Evolutionary conservation across 225 moss, liverwort and hornwort genomes (phyloP).

Genomic region (Physcomitrellopsis africana): DNA sequence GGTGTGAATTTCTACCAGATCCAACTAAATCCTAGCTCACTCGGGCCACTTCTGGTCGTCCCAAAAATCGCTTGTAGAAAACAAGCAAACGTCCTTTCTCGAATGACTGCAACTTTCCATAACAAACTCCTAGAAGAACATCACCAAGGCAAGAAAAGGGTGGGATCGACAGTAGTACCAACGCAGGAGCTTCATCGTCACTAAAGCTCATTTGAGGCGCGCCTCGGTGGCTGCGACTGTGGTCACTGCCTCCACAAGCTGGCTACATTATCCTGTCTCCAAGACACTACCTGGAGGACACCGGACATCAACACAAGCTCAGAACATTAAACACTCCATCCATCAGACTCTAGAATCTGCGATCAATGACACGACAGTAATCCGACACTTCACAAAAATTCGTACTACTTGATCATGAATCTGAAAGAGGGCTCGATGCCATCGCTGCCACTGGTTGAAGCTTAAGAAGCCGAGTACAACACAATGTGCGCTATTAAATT

Average conservation of each 20-base stretch:
- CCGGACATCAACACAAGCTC: too few species aligned
- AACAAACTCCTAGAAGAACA: not conserved
- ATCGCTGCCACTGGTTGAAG: conserved; percentile 7
- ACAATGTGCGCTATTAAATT: conserved; percentile 38
- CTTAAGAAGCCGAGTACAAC: conserved; percentile 19
- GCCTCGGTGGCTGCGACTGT: conserved; percentile 18
- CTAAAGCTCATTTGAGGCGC: conserved; percentile 40
- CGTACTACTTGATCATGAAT: conserved; percentile 26
- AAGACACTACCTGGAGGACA: too few species aligned
- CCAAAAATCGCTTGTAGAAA: too few species aligned
- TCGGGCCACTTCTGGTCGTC: too few species aligned
- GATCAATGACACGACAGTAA: too few species aligned
- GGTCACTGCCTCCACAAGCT: conserved; percentile 21
- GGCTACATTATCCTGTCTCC: conserved; percentile 31
- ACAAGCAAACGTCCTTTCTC: too few species aligned
- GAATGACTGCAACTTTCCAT: too few species aligned
- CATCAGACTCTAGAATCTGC: not conserved
- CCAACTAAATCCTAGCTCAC: too few species aligned
- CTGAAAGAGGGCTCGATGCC: conserved; percentile 29
- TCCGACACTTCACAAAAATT: conserved; percentile 11
- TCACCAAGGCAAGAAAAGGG: not conserved
- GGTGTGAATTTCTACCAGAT: too few species aligned
- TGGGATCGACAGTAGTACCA: conserved; percentile 1
- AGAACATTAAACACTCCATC: too few species aligned
- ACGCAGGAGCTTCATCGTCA: conserved; percentile 45